Conservation (phyloP, 768 basidiomycete genomes). For the Termitomyces sp. region DNA sequence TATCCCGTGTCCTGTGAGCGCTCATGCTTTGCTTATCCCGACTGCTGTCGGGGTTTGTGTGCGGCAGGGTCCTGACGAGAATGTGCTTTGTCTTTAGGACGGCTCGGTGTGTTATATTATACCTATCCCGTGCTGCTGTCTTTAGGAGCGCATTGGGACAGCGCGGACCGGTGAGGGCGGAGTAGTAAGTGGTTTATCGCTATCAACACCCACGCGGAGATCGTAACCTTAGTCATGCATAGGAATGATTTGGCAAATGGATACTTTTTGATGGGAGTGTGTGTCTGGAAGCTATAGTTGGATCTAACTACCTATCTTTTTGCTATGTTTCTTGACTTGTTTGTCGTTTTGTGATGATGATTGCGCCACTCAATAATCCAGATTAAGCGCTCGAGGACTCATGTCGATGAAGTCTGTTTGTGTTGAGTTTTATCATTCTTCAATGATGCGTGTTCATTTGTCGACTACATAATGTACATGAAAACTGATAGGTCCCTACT, state of each 20-base stretch:
- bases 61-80: not conserved
- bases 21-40: not conserved
- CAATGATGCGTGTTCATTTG: too few relatives aligned
- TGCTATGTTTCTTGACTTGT: not conserved
- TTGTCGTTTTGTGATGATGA: too few relatives aligned
- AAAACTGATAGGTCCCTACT: too few relatives aligned
- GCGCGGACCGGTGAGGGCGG: not conserved
- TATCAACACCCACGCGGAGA: not conserved
- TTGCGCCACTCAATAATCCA: too few relatives aligned
- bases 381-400: too few relatives aligned
- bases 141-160: not conserved
- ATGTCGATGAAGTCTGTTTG: too few relatives aligned
- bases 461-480: too few relatives aligned
- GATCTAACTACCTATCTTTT: not conserved
- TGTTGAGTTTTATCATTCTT: too few relatives aligned
- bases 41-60: not conserved
- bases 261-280: not conserved
- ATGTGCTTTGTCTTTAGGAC: not conserved
- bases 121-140: conserved; percentile 12
- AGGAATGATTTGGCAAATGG: not conserved
- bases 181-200: not conserved
- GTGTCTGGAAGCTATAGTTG: not conserved
- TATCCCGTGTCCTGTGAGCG: conserved; percentile 12
- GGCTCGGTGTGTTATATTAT: conserved; percentile 12
- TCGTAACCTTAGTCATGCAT: not conserved